Base-by-base conservation (phyloP, 1,284 basidiomycete genomes). In the Trichosporon ovoides region DNA sequence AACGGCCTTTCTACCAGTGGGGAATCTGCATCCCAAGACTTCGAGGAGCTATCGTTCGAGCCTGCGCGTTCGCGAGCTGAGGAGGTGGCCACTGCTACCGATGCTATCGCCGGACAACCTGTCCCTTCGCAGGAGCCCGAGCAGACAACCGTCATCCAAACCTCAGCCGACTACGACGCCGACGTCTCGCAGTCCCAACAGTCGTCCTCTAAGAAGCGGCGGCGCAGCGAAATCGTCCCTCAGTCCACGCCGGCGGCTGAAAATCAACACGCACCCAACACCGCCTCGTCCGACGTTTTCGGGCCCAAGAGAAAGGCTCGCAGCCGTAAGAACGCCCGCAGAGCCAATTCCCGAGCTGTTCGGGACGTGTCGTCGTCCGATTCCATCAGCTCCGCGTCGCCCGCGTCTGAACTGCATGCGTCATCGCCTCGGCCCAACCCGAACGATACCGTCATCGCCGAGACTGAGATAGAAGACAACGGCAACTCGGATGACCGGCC, bases 201-300 rank as follows among this genome's bases (percentile, higher is more conserved):
- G 22, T 46, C 54, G 38, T 43, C 38, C 33, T 37, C 52, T 35
- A 24, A 46, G 12, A 56, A 56, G 46, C 59, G 55, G n/a, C 46
- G 52, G 22, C 24, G 16, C 11, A n/a, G 20, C 28, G 56, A 53
- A 38, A 33, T 60, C 11, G 24, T 63, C 10, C 52, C 59, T 5
- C 50, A 51, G n/a, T 57, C 57, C 38, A 51, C 58, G 2, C 50
- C 61, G 2, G 22, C 24, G 9, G 43, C 24, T 12, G 24, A 48
- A 7, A 28, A 48, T 22, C 12, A 14, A 7, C 22, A 48, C 16
- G 22, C 14, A 14, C 14, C 43, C 16, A 50, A 46, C 6, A 22
- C 57, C 16, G 53, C 46, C 6, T 33, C 57, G 7, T 33, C 58
- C 11, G 71, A 72, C 48, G 71, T 72, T 12, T 72, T 72, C 52